Evolutionary conservation across 345 rosid genomes (phyloP).

Genomic region (Streptanthus diversifolius): DNA sequence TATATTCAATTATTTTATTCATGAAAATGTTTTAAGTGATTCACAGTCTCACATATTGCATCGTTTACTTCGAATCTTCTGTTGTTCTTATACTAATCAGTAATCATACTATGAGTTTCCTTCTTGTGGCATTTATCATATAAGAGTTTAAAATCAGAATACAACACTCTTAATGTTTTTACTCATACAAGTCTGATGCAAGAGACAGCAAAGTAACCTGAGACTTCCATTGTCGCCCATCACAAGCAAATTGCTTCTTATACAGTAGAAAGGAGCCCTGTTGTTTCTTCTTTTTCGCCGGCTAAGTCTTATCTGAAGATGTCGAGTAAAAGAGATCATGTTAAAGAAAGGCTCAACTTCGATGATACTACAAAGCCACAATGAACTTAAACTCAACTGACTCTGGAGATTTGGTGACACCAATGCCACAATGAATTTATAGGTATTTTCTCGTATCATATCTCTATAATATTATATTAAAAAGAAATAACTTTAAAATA

Average conservation of each 20-base stretch:
- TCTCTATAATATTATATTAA: no score
- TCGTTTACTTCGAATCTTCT: no score
- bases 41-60: no score
- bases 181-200: neutral
- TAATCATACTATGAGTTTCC: neutral
- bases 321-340: slow-evolving; percentile 55
- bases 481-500: no score
- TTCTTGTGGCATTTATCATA: neutral
- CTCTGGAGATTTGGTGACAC: slow-evolving; percentile 15
- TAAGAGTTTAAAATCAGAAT: neutral
- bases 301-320: slow-evolving; percentile 39
- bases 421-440: no score
- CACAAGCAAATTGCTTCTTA: slow-evolving; percentile 53
- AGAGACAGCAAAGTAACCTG: no score
- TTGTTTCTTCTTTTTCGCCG: slow-evolving; percentile 71
- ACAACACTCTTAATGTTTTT: neutral
- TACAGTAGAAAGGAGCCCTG: slow-evolving; percentile 69
- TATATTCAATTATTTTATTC: no score
- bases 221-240: no score
- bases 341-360: slow-evolving; percentile 88
- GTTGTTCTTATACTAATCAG: no score
- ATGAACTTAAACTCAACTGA: slow-evolving; percentile 36
- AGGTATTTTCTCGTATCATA: no score
- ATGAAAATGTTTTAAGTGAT: no score
- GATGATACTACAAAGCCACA: slow-evolving; percentile 55